Evolutionary conservation across 1,139 yeast species (phyloP).

Genomic region (Eremothecium sinecaudum): DNA sequence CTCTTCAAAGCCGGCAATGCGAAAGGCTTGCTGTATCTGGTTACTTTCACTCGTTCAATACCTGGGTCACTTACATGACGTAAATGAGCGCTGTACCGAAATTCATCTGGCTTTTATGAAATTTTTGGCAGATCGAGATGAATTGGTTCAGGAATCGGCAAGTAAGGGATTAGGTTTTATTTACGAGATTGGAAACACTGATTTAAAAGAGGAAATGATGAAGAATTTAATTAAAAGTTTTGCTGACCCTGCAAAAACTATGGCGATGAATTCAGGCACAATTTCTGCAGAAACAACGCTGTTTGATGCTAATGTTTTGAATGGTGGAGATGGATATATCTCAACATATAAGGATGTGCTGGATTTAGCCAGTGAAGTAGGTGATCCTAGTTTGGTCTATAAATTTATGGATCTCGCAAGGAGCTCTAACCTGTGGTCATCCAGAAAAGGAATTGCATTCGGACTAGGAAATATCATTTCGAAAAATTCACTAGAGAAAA

Average conservation of each 20-base stretch:
- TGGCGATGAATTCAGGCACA: slow-evolving; percentile 51
- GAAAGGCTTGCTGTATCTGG: slow-evolving; percentile 82
- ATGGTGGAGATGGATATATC: slow-evolving; percentile 76
- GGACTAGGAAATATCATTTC: slow-evolving; percentile 82
- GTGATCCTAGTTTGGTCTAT: slow-evolving; percentile 89
- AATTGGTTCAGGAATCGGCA: slow-evolving; percentile 82
- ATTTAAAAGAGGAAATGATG: slow-evolving; percentile 62
- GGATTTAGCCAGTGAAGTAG: slow-evolving; percentile 83
- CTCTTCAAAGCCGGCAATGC: slow-evolving; percentile 60
- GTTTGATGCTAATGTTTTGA: slow-evolving; percentile 73
- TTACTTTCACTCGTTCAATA: slow-evolving; percentile 69
- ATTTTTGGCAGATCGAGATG: slow-evolving; percentile 71
- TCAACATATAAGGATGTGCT: slow-evolving; percentile 83
- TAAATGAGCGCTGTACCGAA: slow-evolving; percentile 30
- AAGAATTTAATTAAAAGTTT: slow-evolving; percentile 70
- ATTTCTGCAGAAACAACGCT: slow-evolving; percentile 73
- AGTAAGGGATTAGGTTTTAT: slow-evolving; percentile 77
- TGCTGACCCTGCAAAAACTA: slow-evolving; percentile 54
- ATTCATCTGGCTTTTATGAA: slow-evolving; percentile 68
- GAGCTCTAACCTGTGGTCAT: slow-evolving; percentile 82
- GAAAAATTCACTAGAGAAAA: slow-evolving; percentile 60
- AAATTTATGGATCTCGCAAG: slow-evolving; percentile 90
- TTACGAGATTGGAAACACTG: slow-evolving; percentile 66
- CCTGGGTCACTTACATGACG: slow-evolving; percentile 43
- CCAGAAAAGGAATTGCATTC: slow-evolving; percentile 88